Evolutionary conservation across 768 basidiomycete species (phyloP).

Genomic region (Suillus spraguei): DNA sequence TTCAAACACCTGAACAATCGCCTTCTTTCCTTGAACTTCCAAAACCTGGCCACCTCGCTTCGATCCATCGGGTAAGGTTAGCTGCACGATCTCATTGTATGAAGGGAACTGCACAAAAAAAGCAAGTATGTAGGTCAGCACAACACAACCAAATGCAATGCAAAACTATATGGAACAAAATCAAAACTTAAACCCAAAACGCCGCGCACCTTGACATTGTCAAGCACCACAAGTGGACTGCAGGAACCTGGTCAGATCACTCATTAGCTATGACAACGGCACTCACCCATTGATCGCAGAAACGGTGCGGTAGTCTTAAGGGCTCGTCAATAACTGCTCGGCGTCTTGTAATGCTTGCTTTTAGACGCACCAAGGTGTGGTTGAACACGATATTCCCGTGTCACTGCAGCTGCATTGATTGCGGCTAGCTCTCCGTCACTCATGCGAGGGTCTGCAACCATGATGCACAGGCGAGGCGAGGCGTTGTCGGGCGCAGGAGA

Average conservation of each 20-base stretch:
- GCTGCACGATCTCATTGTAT: constrained; percentile 97
- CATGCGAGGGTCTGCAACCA: constrained; percentile 56
- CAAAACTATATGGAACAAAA: not conserved
- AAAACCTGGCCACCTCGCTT: constrained; percentile 97
- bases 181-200: constrained; percentile 6
- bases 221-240: constrained; percentile 93
- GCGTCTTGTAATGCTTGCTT: constrained; percentile 11
- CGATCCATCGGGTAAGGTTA: constrained; percentile 94
- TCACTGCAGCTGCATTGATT: constrained; percentile 88
- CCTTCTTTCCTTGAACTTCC: constrained; percentile 98
- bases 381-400: constrained; percentile 84
- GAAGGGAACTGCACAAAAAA: constrained; percentile 74
- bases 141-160: constrained; percentile 9
- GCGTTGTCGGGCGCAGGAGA: constrained; percentile 8
- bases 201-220: constrained; percentile 89
- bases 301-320: constrained; percentile 93
- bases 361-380: constrained; percentile 77
- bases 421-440: constrained; percentile 74
- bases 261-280: constrained; percentile 12
- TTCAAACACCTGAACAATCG: constrained; percentile 99
- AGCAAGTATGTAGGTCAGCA: constrained; percentile 18
- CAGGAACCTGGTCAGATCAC: constrained; percentile 14
- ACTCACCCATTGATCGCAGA: constrained; percentile 96
- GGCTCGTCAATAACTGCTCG: constrained; percentile 14
- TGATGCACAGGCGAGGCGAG: constrained; percentile 22